phyloP scores from a whole-genome alignment of 371 early-diverging fungal genomes.

The Rhizomucor pusillus region DNA sequence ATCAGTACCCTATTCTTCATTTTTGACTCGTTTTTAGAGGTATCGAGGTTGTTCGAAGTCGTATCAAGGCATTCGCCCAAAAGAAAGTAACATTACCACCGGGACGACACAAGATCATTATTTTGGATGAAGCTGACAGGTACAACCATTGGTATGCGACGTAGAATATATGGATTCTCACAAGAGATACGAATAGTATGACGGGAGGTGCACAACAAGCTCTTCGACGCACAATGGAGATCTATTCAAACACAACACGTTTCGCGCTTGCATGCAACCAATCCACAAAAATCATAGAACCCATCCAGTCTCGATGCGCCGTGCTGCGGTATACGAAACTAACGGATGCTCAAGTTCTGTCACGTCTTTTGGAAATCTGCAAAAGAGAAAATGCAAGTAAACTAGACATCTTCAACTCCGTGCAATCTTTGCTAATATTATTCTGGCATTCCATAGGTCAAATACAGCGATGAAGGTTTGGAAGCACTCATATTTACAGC shows the following conservation, averaged over 20 bases:
- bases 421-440: neutral
- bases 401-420: neutral
- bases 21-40: constrained; percentile 73
- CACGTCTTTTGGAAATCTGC: constrained; percentile 82
- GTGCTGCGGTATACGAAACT: constrained; percentile 88
- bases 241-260: constrained; percentile 90
- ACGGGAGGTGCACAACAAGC: constrained; percentile 96
- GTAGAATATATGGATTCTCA: constrained; percentile 1
- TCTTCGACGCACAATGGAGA: constrained; percentile 97
- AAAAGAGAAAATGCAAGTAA: constrained; percentile 70
- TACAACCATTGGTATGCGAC: constrained; percentile 3
- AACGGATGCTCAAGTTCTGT: constrained; percentile 72
- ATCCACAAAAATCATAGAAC: constrained; percentile 98
- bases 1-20: too few species aligned
- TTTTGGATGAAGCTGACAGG: constrained; percentile 98
- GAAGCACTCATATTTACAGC: constrained; percentile 94
- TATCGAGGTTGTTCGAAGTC: constrained; percentile 97
- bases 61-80: constrained; percentile 98
- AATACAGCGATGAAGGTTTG: constrained; percentile 82
- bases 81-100: constrained; percentile 92
- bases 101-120: constrained; percentile 93
- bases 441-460: constrained; percentile 46
- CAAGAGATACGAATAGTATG: constrained; percentile 56
- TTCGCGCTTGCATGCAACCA: constrained; percentile 99
- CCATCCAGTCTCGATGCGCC: constrained; percentile 98